Evolutionary conservation across 305 asterid species (phyloP).

Genomic region (Fraxinus xanthoxyloides): DNA sequence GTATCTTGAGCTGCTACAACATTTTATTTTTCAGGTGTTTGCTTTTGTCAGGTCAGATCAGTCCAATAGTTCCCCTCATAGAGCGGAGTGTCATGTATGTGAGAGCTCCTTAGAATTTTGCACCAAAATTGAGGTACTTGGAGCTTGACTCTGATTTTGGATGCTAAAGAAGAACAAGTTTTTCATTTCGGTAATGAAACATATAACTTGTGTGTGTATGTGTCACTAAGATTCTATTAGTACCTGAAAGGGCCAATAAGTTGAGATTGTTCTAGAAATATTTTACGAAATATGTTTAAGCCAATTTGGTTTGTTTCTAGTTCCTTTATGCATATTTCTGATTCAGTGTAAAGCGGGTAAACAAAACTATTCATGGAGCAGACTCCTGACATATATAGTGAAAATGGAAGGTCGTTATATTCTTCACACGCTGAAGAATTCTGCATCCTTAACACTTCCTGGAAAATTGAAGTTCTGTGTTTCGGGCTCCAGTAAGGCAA

Average conservation of each 20-base stretch:
- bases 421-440: neutral
- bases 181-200: neutral
- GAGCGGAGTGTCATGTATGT: conserved; percentile 90
- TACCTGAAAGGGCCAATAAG: conserved; percentile 1
- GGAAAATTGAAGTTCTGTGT: neutral
- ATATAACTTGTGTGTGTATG: neutral
- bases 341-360: neutral
- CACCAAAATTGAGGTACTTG: conserved; percentile 75
- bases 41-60: conserved; percentile 75
- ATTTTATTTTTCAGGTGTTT: conserved; percentile 61
- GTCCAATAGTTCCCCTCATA: conserved; percentile 64
- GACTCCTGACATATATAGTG: neutral
- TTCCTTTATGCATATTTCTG: conserved; percentile 4
- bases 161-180: neutral
- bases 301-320: neutral
- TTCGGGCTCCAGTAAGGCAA: neutral
- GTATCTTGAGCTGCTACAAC: conserved; percentile 20
- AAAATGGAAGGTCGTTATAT: neutral
- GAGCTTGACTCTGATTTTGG: conserved; percentile 1
- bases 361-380: neutral
- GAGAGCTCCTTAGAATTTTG: conserved; percentile 91
- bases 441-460: neutral
- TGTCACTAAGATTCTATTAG: neutral
- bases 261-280: neutral
- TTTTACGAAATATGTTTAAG: neutral